phyloP scores from a whole-genome alignment of 768 basidiomycete species.

The Mycena amicta region DNA sequence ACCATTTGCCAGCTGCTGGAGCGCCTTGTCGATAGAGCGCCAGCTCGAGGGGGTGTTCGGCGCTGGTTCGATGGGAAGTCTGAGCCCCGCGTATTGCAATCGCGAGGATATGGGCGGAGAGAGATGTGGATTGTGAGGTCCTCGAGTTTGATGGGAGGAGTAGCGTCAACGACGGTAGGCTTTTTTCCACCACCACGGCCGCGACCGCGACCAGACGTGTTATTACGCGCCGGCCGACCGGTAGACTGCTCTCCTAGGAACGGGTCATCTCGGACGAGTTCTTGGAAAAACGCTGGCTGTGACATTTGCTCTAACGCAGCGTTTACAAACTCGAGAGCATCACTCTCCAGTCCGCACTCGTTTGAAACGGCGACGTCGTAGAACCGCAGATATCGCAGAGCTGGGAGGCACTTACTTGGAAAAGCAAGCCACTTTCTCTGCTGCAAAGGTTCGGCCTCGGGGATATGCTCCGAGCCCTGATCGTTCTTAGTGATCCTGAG shows the following conservation, averaged over 20 bases:
- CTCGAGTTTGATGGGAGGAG: neutral
- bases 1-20: neutral
- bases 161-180: neutral
- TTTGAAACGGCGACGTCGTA: neutral
- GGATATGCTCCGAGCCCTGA: neutral
- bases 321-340: neutral
- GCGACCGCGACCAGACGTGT: neutral
- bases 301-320: neutral
- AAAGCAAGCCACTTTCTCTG: neutral
- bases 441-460: neutral
- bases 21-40: neutral
- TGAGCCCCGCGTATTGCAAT: neutral
- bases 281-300: neutral
- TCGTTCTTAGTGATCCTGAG: neutral
- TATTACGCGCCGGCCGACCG: too few species aligned
- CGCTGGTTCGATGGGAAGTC: neutral
- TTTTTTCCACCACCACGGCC: neutral
- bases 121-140: neutral
- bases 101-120: neutral
- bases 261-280: neutral
- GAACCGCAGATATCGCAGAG: neutral
- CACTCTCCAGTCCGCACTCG: neutral
- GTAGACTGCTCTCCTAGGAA: neutral
- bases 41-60: neutral
- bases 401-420: neutral